Evolutionary conservation across 2,329 filamentous ascomycete species (phyloP), one percentile per base, ranked within the genome.

Genomic region (Penicillium crustosum): DNA sequence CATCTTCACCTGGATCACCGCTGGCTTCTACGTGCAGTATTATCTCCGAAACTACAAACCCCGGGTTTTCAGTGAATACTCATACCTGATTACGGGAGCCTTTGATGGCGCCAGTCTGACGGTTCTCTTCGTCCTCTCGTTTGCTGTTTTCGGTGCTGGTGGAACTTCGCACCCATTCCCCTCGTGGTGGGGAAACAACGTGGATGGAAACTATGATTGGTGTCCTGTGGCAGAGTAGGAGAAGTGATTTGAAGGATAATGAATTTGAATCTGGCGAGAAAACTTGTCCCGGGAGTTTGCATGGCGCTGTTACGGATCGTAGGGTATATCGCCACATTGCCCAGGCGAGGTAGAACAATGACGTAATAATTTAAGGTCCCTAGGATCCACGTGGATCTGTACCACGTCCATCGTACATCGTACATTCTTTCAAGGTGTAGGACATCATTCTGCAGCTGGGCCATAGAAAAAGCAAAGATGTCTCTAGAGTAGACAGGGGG

Each of bases 121-220:
- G 1, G 78, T 77, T 0, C 70, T 84, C 2, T 84, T 84, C 52
- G 79, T 84, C 41, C 70, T 84, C 13, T 83, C 81, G 0, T 84
- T 84, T 68, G 81, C 82, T 1, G 82, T 84, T 0, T 83, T 84
- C 53, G 82, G 82, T 0, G 81, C 80, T 3, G 79, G 80, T 31
- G 79, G 79, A 0, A 57, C 61, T 1, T 67, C 77, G 0, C 66
- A 72, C 10, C 74, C 79, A 0, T 83, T 84, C 63, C 81, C 82
- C 0, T 68, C 64, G 2, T 84, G 82, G 82, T 84, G 81, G 81
- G 82, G 82, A 0, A 84, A 84, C 51, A 82, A 82, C 31, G 69
- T 61, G 0, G 66, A 78, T 25, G 81, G 80, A 1, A 75, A 79
- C 62, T 81, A 80, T 47, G 81, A 83, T 62, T 70, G 75, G 39